phyloP scores from a whole-genome alignment of 352 stramenopile species.

The Blastocystis sp. region DNA sequence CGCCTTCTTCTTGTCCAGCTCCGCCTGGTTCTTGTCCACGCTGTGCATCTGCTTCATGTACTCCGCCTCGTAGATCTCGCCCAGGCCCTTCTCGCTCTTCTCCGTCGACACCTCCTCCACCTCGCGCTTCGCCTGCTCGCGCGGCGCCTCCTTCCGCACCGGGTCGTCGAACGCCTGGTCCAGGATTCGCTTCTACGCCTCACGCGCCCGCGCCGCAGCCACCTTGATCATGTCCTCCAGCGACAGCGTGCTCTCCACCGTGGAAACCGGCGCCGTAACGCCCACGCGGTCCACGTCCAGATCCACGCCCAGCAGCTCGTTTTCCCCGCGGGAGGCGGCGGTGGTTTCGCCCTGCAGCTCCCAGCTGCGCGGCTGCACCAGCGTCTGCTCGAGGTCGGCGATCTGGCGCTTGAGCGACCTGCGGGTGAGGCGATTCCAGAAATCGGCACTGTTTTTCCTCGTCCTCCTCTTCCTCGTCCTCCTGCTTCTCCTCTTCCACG shows the following conservation, averaged over 20 bases:
- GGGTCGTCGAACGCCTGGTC: conserved; percentile 85
- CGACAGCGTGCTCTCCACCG: conserved; percentile 80
- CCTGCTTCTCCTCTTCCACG: conserved; percentile 64
- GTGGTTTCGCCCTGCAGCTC: conserved; percentile 82
- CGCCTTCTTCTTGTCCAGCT: conserved; percentile 73
- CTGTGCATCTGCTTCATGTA: conserved; percentile 84
- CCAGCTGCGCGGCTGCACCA: conserved; percentile 81
- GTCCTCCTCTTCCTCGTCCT: conserved; percentile 72
- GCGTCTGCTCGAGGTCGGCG: conserved; percentile 80
- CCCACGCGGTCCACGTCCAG: conserved; percentile 82
- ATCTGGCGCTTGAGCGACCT: conserved; percentile 78
- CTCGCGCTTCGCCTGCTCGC: conserved; percentile 76
- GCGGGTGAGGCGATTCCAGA: conserved; percentile 18
- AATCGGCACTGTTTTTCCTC: conserved; percentile 73
- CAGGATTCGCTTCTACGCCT: conserved; percentile 79
- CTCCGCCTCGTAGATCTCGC: conserved; percentile 86
- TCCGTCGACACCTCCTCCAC: conserved; percentile 83
- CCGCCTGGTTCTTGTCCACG: conserved; percentile 79
- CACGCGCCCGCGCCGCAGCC: neutral
- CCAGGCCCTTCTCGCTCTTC: conserved; percentile 83
- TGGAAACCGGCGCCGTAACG: conserved; percentile 82
- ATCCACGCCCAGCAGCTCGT: conserved; percentile 82
- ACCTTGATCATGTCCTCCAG: conserved; percentile 84
- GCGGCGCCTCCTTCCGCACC: conserved; percentile 78
- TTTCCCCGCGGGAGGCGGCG: conserved; percentile 79